Base-by-base conservation (phyloP, 2,329 filamentous ascomycete genomes). In the Phoma herbarum region DNA sequence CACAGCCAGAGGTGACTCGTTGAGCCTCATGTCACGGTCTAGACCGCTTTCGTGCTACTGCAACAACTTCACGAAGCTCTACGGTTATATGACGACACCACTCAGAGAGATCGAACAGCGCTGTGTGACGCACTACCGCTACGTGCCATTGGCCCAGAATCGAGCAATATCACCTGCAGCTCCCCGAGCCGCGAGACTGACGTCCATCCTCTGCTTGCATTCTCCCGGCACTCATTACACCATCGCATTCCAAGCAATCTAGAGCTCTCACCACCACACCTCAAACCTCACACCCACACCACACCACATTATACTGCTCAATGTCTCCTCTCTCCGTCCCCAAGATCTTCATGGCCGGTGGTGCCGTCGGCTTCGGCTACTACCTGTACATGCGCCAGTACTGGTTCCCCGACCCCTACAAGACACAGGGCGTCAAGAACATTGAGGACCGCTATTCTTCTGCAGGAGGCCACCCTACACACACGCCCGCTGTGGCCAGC, bases 331-430 rank as follows among this genome's bases (percentile, higher is more conserved):
- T 73, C 55, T 72, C 72, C 4, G 72, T 76, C 23, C 72, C 73
- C 37, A 76, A 76, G 61, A 71, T 76, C 53, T 75, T 76, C 63
- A 71, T 75, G 68, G 74, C 74, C 42, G 74, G 74, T 48, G 74
- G 70, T 26, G 69, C 68, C 50, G 68, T 73, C 16, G 74, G 75
- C 57, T 72, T 76, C 60, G 64, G 63, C 49, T 77, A 77, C 67
- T 73, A 76, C 65, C 64, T 75, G 50, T 68, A 70, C 60, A 75
- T 75, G 71, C 69, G 74, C 56, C 70, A 70, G 51, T 74, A 76
- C 64, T 76, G 74, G 75, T 76, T 74, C 68, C 72, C 73, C 52
- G 74, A 77, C 60, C 71, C 74, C 11, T 75, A 75, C 67, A 75
- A 75, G 66, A 77, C 75, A 25, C 64, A 66, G 39, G 74, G 61